Base-by-base conservation (phyloP, 495 filamentous ascomycete species). In the Halenospora varia region DNA sequence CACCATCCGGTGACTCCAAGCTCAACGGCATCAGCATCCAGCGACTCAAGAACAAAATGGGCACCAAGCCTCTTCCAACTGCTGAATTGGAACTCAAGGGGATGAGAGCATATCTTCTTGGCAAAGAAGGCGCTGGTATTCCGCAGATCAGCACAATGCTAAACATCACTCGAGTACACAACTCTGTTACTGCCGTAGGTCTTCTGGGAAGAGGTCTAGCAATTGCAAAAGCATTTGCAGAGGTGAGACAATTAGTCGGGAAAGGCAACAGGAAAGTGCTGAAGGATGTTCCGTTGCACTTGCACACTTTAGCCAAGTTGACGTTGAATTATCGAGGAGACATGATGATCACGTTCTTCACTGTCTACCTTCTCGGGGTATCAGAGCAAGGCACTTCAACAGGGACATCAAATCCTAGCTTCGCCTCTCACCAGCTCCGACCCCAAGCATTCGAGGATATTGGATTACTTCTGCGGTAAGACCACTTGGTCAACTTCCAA, bases 41-140 rank as follows among this genome's bases (percentile, higher is more conserved):
- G 44, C 81, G 85, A 0, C 71, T 89, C 24, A 90, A 90, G 64
- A 77, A 78, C 61, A 90, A 89, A 57, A 73, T 89, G 29, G 88
- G 87, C 47, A 88, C 87, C 2, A 82, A 81, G 51, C 71, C 83
- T 18, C 67, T 90, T 0, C 87, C 87, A 0, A 89, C 87, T 0
- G 87, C 86, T 3, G 87, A 91, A 57, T 74, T 89, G 3, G 83
- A 86, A 51, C 73, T 86, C 19, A 71, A 72, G 11, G 75, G 73
- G 15, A 82, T 81, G 70, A 78, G 88, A 18, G 88, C 75, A 1
- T 85, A 84, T 68, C 71, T 89, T 2, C 69, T 91, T 42, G 87
- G 88, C 19, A 66, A 71, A 10, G 68, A 84, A 42, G 85, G 87
- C 25, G 70, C 80, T 13, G 87, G 87, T n/a, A 75, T 88, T 18